Conservation (phyloP, 1,284 basidiomycete species). For the Apiotrichum laibachii region DNA sequence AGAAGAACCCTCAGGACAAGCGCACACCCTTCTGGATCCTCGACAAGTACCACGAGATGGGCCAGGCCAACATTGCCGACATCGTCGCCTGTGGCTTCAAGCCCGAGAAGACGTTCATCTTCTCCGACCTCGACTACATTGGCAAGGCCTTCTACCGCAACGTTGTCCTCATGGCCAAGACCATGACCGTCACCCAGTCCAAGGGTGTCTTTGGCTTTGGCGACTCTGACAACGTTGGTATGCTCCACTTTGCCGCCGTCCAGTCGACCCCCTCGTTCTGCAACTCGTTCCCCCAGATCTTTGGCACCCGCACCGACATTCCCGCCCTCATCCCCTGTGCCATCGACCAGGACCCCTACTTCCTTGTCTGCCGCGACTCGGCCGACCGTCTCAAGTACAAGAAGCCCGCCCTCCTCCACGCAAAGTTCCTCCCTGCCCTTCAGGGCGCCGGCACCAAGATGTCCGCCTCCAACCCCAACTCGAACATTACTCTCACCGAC, state of each 20-base stretch:
- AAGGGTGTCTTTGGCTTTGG: constrained; percentile 95
- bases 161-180: constrained; percentile 85
- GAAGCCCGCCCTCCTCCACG: constrained; percentile 87
- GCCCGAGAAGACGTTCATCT: constrained; percentile 92
- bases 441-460: constrained; percentile 99
- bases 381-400: constrained; percentile 92
- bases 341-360: constrained; percentile 83
- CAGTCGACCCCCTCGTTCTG: constrained; percentile 97
- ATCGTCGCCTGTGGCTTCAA: constrained; percentile 84
- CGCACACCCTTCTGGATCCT: constrained; percentile 62
- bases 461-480: constrained; percentile 89
- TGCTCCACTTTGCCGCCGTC: constrained; percentile 95
- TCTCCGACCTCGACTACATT: constrained; percentile 85
- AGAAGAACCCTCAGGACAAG: constrained; percentile 48
- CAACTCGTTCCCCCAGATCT: constrained; percentile 98
- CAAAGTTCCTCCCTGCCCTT: constrained; percentile 97
- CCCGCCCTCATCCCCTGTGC: constrained; percentile 96
- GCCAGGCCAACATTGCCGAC: constrained; percentile 83
- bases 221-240: constrained; percentile 98
- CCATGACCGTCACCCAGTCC: constrained; percentile 89
- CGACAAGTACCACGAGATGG: constrained; percentile 82
- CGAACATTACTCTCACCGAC: constrained; percentile 94
- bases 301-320: constrained; percentile 76
- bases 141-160: constrained; percentile 86
- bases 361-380: constrained; percentile 94